phyloP scores from a whole-genome alignment of 148 eudicot genomes.

The Vaccinium macrocarpon region DNA sequence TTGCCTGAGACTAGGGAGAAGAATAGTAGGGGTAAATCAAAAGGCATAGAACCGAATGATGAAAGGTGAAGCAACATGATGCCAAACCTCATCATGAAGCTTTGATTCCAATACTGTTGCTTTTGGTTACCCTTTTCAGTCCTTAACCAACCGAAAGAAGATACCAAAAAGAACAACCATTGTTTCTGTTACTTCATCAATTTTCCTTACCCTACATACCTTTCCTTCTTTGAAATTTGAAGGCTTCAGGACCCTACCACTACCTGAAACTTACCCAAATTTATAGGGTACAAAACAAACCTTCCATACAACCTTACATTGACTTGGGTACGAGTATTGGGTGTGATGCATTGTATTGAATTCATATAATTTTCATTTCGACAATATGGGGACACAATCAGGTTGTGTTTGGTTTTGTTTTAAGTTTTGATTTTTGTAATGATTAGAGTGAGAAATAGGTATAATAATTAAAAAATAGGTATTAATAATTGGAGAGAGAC shows the following conservation, averaged over 20 bases:
- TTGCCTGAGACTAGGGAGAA: slow-evolving; percentile 26
- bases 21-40: slow-evolving; percentile 9
- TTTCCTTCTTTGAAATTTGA: slow-evolving; percentile 3
- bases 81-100: slow-evolving; percentile 23
- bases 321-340: background rate
- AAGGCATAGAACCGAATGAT: slow-evolving; percentile 26
- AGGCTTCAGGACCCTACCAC: slow-evolving; percentile 19
- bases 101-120: slow-evolving; percentile 13
- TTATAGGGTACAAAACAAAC: background rate
- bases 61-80: slow-evolving; percentile 48
- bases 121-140: background rate
- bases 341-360: background rate
- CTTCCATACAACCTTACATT: background rate
- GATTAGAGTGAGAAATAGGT: no score
- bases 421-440: no score
- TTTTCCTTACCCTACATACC: background rate
- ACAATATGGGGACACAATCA: background rate
- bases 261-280: background rate
- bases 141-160: background rate
- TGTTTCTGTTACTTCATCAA: background rate
- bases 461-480: no score
- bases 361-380: background rate
- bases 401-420: no score
- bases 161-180: background rate
- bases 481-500: no score